Percentiles rank a stretch among this genome's conserved stretches.
Conservation (phyloP, 2,329 filamentous ascomycete genomes). For the Pseudogymnoascus pannorum region DNA sequence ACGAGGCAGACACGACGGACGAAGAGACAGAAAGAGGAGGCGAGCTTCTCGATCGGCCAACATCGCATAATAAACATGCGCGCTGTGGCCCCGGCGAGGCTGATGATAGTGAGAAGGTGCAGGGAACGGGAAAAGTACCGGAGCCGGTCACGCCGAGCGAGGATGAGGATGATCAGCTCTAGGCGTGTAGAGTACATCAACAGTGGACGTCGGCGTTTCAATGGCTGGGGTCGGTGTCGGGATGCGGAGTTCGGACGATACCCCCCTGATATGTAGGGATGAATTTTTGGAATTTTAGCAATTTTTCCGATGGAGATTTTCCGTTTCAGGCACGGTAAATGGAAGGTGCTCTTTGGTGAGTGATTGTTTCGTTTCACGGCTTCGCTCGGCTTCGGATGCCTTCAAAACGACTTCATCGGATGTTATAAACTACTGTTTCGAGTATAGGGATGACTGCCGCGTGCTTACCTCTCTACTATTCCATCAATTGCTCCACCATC, state of each 20-base stretch:
- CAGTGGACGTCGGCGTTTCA: not conserved
- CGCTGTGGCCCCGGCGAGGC: not conserved
- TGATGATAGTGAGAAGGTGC: not conserved
- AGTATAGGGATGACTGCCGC: not conserved
- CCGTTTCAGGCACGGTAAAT: not conserved
- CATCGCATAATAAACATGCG: not conserved
- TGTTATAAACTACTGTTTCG: not conserved
- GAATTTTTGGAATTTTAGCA: not conserved
- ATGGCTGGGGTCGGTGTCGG: not conserved
- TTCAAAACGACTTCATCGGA: not conserved
- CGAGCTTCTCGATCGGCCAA: not conserved
- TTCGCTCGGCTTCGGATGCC: not conserved
- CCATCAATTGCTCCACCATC: not conserved
- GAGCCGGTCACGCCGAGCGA: not conserved
- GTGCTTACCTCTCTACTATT: not conserved
- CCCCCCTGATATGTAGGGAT: not conserved
- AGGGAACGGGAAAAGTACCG: not conserved
- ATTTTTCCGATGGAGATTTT: not conserved
- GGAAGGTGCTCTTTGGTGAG: not conserved
- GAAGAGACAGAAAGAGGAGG: not conserved
- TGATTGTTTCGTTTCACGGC: not conserved
- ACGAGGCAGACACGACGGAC: not conserved
- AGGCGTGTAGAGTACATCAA: not conserved
- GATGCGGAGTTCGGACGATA: slow-evolving; percentile 3
- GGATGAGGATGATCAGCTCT: not conserved